phyloP scores from a whole-genome alignment of 108 stramenopile species.

The Epipyxis sp. region DNA sequence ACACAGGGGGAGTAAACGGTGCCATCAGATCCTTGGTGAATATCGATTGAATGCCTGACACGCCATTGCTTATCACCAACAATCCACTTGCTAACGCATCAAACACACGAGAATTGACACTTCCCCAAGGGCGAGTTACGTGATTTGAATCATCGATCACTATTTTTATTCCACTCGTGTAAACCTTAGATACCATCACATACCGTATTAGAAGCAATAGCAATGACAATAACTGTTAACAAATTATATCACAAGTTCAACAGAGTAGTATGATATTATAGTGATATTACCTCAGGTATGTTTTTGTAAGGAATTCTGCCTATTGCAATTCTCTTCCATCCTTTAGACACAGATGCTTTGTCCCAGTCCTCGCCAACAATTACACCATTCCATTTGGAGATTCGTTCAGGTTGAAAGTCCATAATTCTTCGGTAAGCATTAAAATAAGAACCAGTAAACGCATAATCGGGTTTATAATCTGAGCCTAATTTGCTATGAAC shows the following conservation, averaged over 20 bases:
- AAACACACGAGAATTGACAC: conserved; percentile 27
- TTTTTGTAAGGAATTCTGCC: not conserved
- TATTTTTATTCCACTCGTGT: conserved; percentile 21
- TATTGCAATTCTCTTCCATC: not conserved
- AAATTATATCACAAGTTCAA: too few relatives aligned
- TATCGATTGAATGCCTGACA: not conserved
- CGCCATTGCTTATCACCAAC: conserved; percentile 21
- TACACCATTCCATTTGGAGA: not conserved
- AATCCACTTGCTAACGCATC: conserved; percentile 25
- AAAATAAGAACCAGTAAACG: not conserved
- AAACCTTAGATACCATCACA: conserved; percentile 19
- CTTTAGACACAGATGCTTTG: not conserved
- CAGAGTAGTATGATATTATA: too few relatives aligned
- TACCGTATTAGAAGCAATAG: too few relatives aligned
- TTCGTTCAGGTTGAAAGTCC: not conserved
- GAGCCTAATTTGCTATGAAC: too few relatives aligned
- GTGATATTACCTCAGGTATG: too few relatives aligned
- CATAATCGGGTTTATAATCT: too few relatives aligned
- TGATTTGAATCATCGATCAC: conserved; percentile 31
- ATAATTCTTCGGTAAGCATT: not conserved
- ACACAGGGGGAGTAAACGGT: not conserved
- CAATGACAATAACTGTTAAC: too few relatives aligned
- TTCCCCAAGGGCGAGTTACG: conserved; percentile 27
- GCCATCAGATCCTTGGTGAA: not conserved
- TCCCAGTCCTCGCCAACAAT: not conserved